Base-by-base conservation (phyloP, 2,329 filamentous ascomycete genomes). In the Dactylellina sp. region DNA sequence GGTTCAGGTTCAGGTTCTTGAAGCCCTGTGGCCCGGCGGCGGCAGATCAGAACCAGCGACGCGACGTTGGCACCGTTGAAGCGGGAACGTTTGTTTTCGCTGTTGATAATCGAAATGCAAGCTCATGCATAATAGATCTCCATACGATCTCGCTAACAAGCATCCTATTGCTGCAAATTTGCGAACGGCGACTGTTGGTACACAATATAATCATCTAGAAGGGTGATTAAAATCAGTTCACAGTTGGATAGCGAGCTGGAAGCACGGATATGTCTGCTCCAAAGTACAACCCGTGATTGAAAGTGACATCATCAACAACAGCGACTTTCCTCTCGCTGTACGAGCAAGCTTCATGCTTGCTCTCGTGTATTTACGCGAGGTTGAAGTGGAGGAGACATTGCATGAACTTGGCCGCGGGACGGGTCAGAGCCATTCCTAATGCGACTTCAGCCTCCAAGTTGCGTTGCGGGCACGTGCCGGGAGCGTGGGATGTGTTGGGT, bases 11-110 rank as follows among this genome's bases (percentile, higher is more conserved):
- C 6, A 12, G 18, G 6, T 52, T 49, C 22, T 53, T 49, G 35
- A 46, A 12, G 49, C 70, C 68, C 70, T 74, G 55, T 74, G 70
- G 70, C 70, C 70, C 70, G 70, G 46, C 70, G 70, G 70, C 70
- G 55, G 59, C 44, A 39, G n/a, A n/a, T n/a, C n/a, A n/a, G n/a
- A n/a, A n/a, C n/a, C n/a, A n/a, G 25, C 44, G 24, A 55, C 22
- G 39, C 2, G 11, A 35, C 28, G 22, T 50, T 42, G 2, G 6
- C 7, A 47, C 16, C 6, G 53, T 14, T 24, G 16, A 16, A 16
- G 14, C 20, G n/a, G 16, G 20, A 56, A 25, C 2, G 12, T 24
- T 24, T 35, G 14, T 32, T 22, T 37, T 50, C 37, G 32, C 35
- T 9, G 53, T 44, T 49, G 40, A 60, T 60, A 60, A 49, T 62